Conservation (phyloP, 345 rosid species). For the Erodium maritimum region DNA sequence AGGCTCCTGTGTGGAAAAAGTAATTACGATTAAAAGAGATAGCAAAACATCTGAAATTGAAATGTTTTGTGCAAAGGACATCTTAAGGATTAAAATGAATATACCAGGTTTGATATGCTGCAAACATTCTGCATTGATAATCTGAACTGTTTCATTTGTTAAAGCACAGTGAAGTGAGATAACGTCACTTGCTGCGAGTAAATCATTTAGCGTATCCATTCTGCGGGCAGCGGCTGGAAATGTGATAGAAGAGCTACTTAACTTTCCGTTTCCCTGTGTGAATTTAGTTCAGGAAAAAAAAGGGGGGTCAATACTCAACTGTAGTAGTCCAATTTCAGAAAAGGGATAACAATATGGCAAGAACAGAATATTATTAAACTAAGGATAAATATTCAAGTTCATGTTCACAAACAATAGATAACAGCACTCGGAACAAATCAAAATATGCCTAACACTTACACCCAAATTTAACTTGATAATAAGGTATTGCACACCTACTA, state of each 20-base stretch:
- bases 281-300: slow-evolving; percentile 7
- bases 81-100: neutral
- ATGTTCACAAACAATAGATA: too few species aligned
- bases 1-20: slow-evolving; percentile 52
- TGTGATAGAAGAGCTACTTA: slow-evolving; percentile 37
- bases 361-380: neutral
- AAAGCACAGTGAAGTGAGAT: slow-evolving; percentile 86
- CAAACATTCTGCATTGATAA: slow-evolving; percentile 85
- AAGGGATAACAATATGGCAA: neutral
- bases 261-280: slow-evolving; percentile 55
- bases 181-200: slow-evolving; percentile 90
- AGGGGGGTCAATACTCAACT: neutral
- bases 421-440: neutral
- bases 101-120: slow-evolving; percentile 95
- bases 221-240: slow-evolving; percentile 93
- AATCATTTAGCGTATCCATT: slow-evolving; percentile 96
- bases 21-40: neutral
- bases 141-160: slow-evolving; percentile 85
- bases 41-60: neutral
- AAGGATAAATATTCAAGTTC: neutral
- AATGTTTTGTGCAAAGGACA: neutral
- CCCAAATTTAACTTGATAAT: neutral
- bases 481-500: neutral
- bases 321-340: neutral
- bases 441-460: neutral